Conservation (phyloP, 75 land plant genomes). For the Picea glauca region DNA sequence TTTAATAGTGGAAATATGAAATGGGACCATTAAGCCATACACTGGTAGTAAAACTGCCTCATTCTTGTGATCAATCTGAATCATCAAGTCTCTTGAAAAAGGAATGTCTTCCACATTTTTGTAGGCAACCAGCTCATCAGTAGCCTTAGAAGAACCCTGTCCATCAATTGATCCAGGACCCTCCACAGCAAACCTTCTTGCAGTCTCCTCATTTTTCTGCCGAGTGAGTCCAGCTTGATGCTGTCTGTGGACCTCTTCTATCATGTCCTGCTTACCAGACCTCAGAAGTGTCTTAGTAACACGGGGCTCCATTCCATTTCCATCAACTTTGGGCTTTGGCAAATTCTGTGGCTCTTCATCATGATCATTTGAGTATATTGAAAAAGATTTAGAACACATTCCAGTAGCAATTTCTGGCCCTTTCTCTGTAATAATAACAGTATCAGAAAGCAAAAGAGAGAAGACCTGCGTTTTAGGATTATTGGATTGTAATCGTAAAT, state of each 20-base stretch:
- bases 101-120: conserved; percentile 50
- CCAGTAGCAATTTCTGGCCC: conserved; percentile 40
- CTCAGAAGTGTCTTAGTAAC: conserved; percentile 22
- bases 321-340: conserved; percentile 24
- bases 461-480: conserved; percentile 39
- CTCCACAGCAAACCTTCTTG: conserved; percentile 33
- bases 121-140: conserved; percentile 35
- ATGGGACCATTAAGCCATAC: conserved; percentile 43
- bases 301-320: conserved; percentile 16
- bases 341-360: conserved; percentile 37
- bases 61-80: conserved; percentile 52
- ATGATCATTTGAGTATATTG: conserved; percentile 32
- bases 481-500: conserved; percentile 23
- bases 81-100: conserved; percentile 35
- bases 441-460: conserved; percentile 48
- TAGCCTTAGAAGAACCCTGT: conserved; percentile 11
- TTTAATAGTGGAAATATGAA: conserved; percentile 44
- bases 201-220: conserved; percentile 49
- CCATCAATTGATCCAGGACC: conserved; percentile 34
- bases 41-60: conserved; percentile 46
- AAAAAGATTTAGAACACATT: conserved; percentile 28
- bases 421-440: conserved; percentile 34
- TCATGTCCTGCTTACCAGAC: conserved; percentile 43
- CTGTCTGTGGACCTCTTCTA: conserved; percentile 32
- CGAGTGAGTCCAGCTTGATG: conserved; percentile 41